These are phyloP conservation scores for Ceratobasidium sp. DNA, from an alignment of 1,284 basidiomycete species.

Conservation along the genomic window DNA sequence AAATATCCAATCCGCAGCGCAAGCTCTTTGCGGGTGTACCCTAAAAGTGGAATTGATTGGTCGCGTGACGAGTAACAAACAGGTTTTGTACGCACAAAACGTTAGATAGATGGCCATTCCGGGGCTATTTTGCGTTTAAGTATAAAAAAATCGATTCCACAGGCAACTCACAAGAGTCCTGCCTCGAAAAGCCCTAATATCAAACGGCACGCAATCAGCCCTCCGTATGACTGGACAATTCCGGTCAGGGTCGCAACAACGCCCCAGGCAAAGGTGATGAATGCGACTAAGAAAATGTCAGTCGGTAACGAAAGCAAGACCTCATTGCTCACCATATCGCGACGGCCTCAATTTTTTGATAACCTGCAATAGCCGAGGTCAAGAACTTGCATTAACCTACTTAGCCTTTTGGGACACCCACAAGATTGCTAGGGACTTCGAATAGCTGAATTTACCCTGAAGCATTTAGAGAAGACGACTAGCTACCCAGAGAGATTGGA, in stretches of 20 bases:
- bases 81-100: constrained; percentile 44
- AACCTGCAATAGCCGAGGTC: constrained; percentile 25
- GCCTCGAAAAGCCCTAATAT: constrained; percentile 49
- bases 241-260: constrained; percentile 49
- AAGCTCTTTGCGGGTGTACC: constrained; percentile 45
- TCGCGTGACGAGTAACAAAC: not conserved
- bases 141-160: too few relatives aligned
- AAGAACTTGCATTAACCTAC: not conserved
- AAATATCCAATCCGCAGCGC: constrained; percentile 49
- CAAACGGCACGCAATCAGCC: constrained; percentile 46
- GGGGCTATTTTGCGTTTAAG: constrained; percentile 15
- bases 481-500: not conserved
- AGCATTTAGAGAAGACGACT: not conserved
- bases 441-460: constrained; percentile 24
- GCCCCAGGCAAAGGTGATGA: constrained; percentile 48
- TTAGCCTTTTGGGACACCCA: not conserved
- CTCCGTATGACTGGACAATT: constrained; percentile 46
- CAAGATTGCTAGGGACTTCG: constrained; percentile 48
- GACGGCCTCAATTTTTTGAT: constrained; percentile 48
- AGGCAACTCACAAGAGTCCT: constrained; percentile 47
- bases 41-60: not conserved
- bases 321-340: constrained; percentile 44
- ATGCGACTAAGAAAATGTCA: constrained; percentile 13
- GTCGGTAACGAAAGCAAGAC: not conserved
- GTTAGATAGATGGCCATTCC: constrained; percentile 49